Evolutionary conservation across 345 rosid species (phyloP).

Genomic region (Eucalyptus camaldulensis): DNA sequence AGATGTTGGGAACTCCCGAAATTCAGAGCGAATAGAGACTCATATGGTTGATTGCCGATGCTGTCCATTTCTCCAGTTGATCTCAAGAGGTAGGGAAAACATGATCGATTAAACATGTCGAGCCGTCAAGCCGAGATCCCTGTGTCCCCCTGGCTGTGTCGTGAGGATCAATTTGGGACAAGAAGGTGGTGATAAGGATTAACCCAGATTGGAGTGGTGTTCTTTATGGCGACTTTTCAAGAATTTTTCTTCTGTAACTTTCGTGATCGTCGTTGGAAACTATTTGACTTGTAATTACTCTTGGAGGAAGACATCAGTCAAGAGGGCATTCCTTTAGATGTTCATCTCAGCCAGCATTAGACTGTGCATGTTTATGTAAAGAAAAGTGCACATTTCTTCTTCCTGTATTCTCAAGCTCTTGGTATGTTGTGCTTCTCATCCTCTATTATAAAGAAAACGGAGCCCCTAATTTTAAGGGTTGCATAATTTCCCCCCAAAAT

Average conservation of each 20-base stretch:
- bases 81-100: neutral
- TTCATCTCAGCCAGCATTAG: neutral
- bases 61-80: neutral
- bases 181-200: neutral
- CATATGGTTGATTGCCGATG: neutral
- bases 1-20: too few relatives aligned
- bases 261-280: rapidly evolving
- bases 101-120: neutral
- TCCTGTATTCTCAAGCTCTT: neutral
- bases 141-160: neutral
- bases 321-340: neutral
- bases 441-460: neutral
- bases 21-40: neutral
- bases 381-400: neutral
- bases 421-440: neutral
- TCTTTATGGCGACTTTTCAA: neutral
- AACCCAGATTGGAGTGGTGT: neutral
- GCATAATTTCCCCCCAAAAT: neutral
- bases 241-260: neutral
- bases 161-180: neutral
- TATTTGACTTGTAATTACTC: neutral
- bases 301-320: neutral
- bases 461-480: neutral
- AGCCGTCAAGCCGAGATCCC: neutral
- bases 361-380: neutral